phyloP scores from a whole-genome alignment of 495 filamentous ascomycete species.

The Tetracladium setigerum region DNA sequence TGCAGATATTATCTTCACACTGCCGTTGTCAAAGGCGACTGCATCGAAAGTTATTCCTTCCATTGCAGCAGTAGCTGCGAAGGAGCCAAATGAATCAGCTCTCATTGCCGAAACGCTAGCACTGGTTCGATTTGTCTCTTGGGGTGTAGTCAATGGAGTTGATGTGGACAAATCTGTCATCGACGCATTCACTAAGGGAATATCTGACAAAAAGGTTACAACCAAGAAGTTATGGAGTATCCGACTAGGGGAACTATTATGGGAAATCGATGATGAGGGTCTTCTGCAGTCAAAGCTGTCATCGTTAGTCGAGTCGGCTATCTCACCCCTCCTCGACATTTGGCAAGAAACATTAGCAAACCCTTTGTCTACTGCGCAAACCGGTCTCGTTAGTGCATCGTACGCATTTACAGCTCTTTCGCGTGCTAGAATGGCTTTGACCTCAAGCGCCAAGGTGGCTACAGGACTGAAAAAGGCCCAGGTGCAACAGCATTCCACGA shows the following conservation, averaged over 20 bases:
- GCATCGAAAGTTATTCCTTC: constrained; percentile 58
- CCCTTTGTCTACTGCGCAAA: constrained; percentile 66
- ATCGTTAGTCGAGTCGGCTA: constrained; percentile 48
- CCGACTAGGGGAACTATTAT: constrained; percentile 64
- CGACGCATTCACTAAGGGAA: constrained; percentile 71
- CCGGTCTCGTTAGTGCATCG: constrained; percentile 63
- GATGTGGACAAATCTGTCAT: constrained; percentile 53
- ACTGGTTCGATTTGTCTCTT: constrained; percentile 51
- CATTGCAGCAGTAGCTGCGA: constrained; percentile 55
- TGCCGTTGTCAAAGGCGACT: constrained; percentile 47
- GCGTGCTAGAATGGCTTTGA: constrained; percentile 33
- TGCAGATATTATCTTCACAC: constrained; percentile 62
- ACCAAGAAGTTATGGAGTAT: constrained; percentile 77
- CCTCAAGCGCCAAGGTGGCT: constrained; percentile 34
- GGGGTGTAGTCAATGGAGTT: constrained; percentile 47
- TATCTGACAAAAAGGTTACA: constrained; percentile 73
- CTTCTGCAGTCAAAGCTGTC: constrained; percentile 35
- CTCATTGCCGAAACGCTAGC: constrained; percentile 65
- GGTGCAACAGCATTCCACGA: constrained; percentile 54
- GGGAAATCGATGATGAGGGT: constrained; percentile 39
- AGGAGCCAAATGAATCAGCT: constrained; percentile 83
- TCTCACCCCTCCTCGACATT: constrained; percentile 60
- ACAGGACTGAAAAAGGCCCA: constrained; percentile 47
- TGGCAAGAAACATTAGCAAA: constrained; percentile 74
- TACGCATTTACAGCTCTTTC: constrained; percentile 64